phyloP scores from a whole-genome alignment of 176 grass and related monocot species.

The Poa annua region DNA sequence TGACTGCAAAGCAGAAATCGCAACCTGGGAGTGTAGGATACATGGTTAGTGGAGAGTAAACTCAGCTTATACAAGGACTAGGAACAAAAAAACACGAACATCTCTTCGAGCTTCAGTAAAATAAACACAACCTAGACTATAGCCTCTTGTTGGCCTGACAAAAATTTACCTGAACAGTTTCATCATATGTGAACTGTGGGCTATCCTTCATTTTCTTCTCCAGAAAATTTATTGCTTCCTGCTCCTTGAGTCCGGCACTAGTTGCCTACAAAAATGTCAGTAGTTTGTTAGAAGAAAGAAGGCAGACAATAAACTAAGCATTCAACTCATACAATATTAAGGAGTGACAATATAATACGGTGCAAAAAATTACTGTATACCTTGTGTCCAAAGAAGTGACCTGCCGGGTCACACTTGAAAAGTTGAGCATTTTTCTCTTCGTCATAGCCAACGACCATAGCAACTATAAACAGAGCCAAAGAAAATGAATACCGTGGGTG shows the following conservation, averaged over 20 bases:
- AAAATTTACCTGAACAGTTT: conserved; percentile 74
- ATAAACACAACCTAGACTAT: not conserved
- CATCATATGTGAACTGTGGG: conserved; percentile 75
- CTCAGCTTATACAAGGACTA: not conserved
- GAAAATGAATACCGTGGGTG: conserved; percentile 27
- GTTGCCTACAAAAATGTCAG: conserved; percentile 64
- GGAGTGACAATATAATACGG: not conserved
- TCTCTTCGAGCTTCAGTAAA: not conserved
- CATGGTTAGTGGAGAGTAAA: conserved; percentile 34
- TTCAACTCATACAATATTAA: not conserved
- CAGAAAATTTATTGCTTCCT: conserved; percentile 99
- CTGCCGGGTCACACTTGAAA: conserved; percentile 97
- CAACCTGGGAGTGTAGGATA: conserved; percentile 52
- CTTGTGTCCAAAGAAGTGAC: conserved; percentile 98
- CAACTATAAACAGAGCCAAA: conserved; percentile 55
- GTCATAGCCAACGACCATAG: conserved; percentile 95
- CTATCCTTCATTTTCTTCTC: conserved; percentile 99
- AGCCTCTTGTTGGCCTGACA: not conserved
- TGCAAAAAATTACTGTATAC: conserved; percentile 44
- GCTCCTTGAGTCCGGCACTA: conserved; percentile 94
- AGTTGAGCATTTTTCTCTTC: conserved; percentile 98
- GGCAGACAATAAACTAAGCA: conserved; percentile 18
- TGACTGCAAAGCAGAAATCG: conserved; percentile 93
- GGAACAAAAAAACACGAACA: not conserved
- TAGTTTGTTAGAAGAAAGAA: not conserved